Evolutionary conservation across 306 rosid genomes (phyloP).

Genomic region (Cucurbita ficifolia): DNA sequence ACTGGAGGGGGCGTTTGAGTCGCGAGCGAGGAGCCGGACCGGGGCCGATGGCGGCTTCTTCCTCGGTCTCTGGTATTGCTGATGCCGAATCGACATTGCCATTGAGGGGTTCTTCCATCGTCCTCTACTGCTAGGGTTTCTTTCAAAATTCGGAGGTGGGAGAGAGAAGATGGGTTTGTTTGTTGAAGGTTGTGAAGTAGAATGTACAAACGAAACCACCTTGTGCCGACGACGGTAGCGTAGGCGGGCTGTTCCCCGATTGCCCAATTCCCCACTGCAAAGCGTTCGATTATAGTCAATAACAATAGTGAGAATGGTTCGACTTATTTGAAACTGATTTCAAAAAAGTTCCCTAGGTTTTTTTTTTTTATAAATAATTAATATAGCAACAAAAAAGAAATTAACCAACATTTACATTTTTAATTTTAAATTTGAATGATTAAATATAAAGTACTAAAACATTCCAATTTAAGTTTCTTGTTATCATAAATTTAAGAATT

Average conservation of each 20-base stretch:
- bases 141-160: not conserved
- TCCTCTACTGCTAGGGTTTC: not conserved
- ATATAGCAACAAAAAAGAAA: no score
- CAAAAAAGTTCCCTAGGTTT: no score
- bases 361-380: no score
- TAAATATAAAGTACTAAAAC: no score
- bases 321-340: no score
- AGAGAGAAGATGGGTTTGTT: not conserved
- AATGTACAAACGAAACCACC: not conserved
- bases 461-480: no score
- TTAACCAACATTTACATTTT: no score
- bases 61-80: constrained; percentile 24
- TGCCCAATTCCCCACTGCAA: no score
- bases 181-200: not conserved
- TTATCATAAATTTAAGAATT: no score
- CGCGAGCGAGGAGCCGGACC: constrained; percentile 76
- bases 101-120: constrained; percentile 21
- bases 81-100: constrained; percentile 10
- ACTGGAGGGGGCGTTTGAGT: constrained; percentile 85
- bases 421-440: no score
- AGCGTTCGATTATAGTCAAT: not conserved
- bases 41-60: constrained; percentile 48
- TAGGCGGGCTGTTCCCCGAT: not conserved
- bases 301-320: no score
- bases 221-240: not conserved